Evolutionary conservation across 2,329 filamentous ascomycete genomes (phyloP).

Genomic region (Xylaria sp.): DNA sequence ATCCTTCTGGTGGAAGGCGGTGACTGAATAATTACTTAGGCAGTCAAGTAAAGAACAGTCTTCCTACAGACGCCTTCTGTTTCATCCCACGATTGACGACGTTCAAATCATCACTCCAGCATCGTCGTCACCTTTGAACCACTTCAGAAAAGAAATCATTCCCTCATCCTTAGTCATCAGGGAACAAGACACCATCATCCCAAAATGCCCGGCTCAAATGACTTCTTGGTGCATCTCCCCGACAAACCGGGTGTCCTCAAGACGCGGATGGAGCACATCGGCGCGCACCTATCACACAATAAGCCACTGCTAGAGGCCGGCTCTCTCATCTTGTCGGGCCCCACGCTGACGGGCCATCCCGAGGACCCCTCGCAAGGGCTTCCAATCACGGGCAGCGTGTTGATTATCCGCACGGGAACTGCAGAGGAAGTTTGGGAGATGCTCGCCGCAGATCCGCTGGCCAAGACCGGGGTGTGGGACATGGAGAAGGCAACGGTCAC

Average conservation of each 20-base stretch:
- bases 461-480: conserved; percentile 32
- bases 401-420: conserved; percentile 27
- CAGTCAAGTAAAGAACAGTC: no score
- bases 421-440: conserved; percentile 28
- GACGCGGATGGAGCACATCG: conserved; percentile 26
- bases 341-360: conserved; percentile 28
- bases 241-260: conserved; percentile 25
- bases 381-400: conserved; percentile 31
- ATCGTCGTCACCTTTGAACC: not conserved
- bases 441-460: conserved; percentile 27
- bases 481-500: conserved; percentile 29
- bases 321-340: conserved; percentile 30
- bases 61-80: no score
- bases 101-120: not conserved
- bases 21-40: no score
- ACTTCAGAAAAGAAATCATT: not conserved
- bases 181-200: not conserved
- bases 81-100: no score
- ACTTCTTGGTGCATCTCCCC: conserved; percentile 32
- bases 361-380: conserved; percentile 16
- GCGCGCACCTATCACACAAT: conserved; percentile 27
- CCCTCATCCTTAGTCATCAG: not conserved
- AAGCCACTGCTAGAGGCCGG: conserved; percentile 29
- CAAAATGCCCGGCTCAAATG: conserved; percentile 20
- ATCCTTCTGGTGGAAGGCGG: no score